These are phyloP conservation scores for Harringtonia lauricola DNA, from an alignment of 2,329 filamentous ascomycete genomes.

Conservation along the genomic window DNA sequence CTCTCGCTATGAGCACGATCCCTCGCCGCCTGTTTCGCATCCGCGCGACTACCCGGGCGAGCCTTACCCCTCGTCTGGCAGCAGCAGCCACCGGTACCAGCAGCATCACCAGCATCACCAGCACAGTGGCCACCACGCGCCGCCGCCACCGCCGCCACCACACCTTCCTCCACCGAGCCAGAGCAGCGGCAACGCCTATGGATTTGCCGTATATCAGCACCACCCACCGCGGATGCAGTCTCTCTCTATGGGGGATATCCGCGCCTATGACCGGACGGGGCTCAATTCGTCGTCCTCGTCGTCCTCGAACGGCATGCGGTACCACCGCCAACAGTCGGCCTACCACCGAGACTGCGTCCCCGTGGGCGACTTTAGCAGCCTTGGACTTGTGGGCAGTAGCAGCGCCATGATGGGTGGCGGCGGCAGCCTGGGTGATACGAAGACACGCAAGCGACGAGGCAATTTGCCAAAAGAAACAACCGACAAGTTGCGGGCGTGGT, in stretches of 20 bases:
- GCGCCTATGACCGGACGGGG: conserved; percentile 30
- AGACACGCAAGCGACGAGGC: conserved; percentile 56
- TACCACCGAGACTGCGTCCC: conserved; percentile 32
- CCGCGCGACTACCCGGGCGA: conserved; percentile 23
- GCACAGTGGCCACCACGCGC: background rate
- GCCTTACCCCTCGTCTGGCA: conserved; percentile 15
- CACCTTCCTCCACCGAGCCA: no score
- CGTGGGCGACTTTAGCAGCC: conserved; percentile 23
- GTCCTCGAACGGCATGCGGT: conserved; percentile 8
- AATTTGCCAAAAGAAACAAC: conserved; percentile 89
- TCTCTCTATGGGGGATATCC: conserved; percentile 31
- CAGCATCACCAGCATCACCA: background rate
- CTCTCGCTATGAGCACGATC: conserved; percentile 26
- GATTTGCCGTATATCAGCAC: conserved; percentile 22
- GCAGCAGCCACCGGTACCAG: background rate
- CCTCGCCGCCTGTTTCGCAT: conserved; percentile 17
- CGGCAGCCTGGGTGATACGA: conserved; percentile 30
- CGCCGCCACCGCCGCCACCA: background rate
- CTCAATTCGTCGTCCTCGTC: no score
- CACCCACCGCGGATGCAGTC: conserved; percentile 34
- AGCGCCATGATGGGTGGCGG: conserved; percentile 8
- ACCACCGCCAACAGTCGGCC: background rate
- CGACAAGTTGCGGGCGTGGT: conserved; percentile 71
- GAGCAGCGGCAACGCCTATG: conserved; percentile 17
- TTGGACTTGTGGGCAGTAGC: conserved; percentile 6